A percentile compares a stretch with the other conserved stretches of the same genome.
phyloP scores from a whole-genome alignment of 805 yeast genomes.

The Vanderwaltozyma tropicalis region DNA sequence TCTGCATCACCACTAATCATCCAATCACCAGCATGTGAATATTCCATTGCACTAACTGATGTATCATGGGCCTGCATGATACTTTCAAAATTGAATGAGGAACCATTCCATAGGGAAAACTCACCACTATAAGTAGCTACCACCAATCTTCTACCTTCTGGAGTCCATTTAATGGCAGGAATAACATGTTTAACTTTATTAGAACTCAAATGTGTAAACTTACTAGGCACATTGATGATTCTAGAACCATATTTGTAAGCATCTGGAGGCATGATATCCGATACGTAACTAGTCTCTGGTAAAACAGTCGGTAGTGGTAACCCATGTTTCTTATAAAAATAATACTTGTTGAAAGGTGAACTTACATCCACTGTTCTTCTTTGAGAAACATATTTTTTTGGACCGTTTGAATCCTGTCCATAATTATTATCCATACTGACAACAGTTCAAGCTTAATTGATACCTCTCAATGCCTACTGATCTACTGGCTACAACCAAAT shows the following conservation, averaged over 20 bases:
- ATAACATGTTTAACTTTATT: constrained; percentile 89
- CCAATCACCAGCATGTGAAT: constrained; percentile 92
- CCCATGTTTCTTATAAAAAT: constrained; percentile 23
- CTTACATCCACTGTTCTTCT: constrained; percentile 27
- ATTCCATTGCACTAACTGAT: constrained; percentile 68
- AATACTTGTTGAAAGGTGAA: constrained; percentile 22
- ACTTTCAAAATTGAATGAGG: constrained; percentile 89
- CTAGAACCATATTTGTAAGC: constrained; percentile 13
- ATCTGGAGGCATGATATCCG: constrained; percentile 25
- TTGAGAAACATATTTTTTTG: constrained; percentile 23
- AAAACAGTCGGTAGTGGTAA: constrained; percentile 19
- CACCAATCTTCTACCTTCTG: constrained; percentile 82
- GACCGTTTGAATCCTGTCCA: constrained; percentile 7
- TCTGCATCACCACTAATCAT: constrained; percentile 86
- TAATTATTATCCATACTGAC: constrained; percentile 3
- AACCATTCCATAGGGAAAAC: constrained; percentile 93
- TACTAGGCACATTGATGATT: constrained; percentile 55
- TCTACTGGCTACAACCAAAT: too few relatives aligned
- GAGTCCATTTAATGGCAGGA: constrained; percentile 89
- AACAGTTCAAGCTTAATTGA: too few relatives aligned
- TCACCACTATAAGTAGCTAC: constrained; percentile 93
- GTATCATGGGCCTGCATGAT: constrained; percentile 98
- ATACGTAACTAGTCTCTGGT: constrained; percentile 24
- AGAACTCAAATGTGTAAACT: constrained; percentile 82
- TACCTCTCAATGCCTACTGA: too few relatives aligned